Conservation (phyloP, 2,329 filamentous ascomycete species). For the Massarina eburnea region DNA sequence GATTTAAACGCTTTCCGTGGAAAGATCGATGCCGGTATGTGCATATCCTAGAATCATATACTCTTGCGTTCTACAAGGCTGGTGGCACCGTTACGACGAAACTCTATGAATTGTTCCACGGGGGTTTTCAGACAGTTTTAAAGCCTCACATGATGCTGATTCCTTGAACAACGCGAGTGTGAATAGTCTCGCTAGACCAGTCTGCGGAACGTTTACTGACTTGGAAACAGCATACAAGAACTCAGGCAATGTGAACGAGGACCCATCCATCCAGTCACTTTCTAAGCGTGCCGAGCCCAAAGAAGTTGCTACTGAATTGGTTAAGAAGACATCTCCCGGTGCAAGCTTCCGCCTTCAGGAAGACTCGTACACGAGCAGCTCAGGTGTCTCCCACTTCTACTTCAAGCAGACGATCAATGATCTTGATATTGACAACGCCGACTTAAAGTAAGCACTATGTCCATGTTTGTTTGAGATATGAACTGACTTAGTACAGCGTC, state of each 20-base stretch:
- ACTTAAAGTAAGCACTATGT: too few relatives aligned
- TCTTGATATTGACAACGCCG: constrained; percentile 62
- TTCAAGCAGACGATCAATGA: constrained; percentile 62
- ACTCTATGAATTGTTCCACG: too few relatives aligned
- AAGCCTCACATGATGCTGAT: too few relatives aligned
- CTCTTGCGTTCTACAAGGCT: too few relatives aligned
- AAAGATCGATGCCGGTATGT: constrained; percentile 19
- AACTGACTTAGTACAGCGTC: constrained; percentile 42
- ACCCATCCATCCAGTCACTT: constrained; percentile 21
- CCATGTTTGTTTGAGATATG: too few relatives aligned
- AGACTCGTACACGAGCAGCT: constrained; percentile 58
- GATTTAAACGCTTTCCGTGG: constrained; percentile 37
- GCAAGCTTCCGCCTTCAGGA: constrained; percentile 54
- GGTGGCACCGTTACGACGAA: too few relatives aligned
- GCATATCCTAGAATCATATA: not conserved
- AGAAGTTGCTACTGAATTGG: constrained; percentile 35
- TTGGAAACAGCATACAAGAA: constrained; percentile 15
- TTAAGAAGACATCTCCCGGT: constrained; percentile 38
- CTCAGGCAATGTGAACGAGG: constrained; percentile 18
- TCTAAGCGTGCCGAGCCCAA: constrained; percentile 27
- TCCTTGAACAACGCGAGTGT: not conserved
- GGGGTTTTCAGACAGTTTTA: too few relatives aligned
- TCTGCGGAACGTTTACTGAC: not conserved
- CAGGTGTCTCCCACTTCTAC: constrained; percentile 60
- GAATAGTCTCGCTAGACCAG: not conserved